A percentile compares a stretch with the other conserved stretches of the same genome.
Conservation (phyloP, 192 early-diverging fungal genomes). For the Backusella tarrabulga region DNA sequence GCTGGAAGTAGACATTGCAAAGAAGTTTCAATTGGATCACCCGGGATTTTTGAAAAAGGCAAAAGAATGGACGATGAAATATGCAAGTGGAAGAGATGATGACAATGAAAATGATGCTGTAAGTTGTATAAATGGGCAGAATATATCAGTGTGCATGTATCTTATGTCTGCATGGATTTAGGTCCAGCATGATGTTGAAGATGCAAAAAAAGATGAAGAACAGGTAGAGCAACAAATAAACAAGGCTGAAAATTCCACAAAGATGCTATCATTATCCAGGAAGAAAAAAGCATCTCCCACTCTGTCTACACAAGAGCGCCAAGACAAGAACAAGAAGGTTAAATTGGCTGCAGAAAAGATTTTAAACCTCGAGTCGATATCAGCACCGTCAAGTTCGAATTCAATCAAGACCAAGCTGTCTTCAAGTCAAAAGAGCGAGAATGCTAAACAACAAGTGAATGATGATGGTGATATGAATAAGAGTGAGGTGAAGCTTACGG, state of each 20-base stretch:
- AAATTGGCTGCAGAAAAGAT: background rate
- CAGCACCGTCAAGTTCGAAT: background rate
- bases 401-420: background rate
- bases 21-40: conserved; percentile 48
- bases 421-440: background rate
- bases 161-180: background rate
- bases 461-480: background rate
- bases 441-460: background rate
- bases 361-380: background rate
- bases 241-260: background rate
- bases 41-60: conserved; percentile 47
- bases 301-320: background rate
- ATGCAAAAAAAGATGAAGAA: background rate
- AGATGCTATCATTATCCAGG: background rate
- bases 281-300: background rate
- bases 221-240: background rate
- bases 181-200: background rate
- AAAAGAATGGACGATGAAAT: conserved; percentile 30
- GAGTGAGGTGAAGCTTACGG: background rate
- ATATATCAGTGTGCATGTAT: background rate
- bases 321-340: background rate
- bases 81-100: conserved; percentile 27
- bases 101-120: background rate
- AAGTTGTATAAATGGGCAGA: background rate
- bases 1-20: conserved; percentile 64